Evolutionary conservation across 2,329 filamentous ascomycete species (phyloP), one percentile per base, ranked within the genome.

Genomic region (Xylariaceae sp.): DNA sequence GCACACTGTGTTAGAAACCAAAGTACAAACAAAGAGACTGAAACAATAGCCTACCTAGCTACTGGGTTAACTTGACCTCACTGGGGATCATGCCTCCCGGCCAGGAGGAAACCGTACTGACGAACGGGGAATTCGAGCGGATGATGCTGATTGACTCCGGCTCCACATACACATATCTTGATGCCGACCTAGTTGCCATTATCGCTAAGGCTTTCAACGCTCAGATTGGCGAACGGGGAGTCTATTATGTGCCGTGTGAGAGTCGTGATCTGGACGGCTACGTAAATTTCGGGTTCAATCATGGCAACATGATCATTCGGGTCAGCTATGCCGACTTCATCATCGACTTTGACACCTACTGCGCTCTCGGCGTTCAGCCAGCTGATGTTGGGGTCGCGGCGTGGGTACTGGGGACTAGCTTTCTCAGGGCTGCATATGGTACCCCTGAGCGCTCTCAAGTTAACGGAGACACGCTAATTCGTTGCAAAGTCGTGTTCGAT

Each of bases 81-180:
- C 55, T 75, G 16, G 70, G 68, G 20, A 66, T 72, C 45, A 71
- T 69, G 12, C 67, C 60, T 40, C 71, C 72, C 0, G 62, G 59
- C 7, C 56, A 67, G 9, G 41, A 52, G 4, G 56, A 66, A 16
- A 62, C 62, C 10, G 62, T 61, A n/a, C 66, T 70, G 47, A 74
- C 71, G 5, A 51, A 48, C 9, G 58, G 55, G 41, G 52, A 65
- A 26, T 77, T 75, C 52, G 74, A 74, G 20, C 68, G 76, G 18
- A 74, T 77, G 37, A 79, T 79, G 41, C 73, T 85, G n/a, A 75
- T 87, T 23, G 84, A 87, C 69, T 84, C 82, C 2, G 87, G 87
- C 29, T 86, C 82, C 29, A 87, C 83, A 16, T 76, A 87, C 57
- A 86, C 81, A 50, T 86, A 87, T 64, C 77, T 89, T 2, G 85